Evolutionary conservation across 2,329 filamentous ascomycete genomes (phyloP), one percentile per base, ranked within the genome.

Genomic region (Lachnellula suecica): DNA sequence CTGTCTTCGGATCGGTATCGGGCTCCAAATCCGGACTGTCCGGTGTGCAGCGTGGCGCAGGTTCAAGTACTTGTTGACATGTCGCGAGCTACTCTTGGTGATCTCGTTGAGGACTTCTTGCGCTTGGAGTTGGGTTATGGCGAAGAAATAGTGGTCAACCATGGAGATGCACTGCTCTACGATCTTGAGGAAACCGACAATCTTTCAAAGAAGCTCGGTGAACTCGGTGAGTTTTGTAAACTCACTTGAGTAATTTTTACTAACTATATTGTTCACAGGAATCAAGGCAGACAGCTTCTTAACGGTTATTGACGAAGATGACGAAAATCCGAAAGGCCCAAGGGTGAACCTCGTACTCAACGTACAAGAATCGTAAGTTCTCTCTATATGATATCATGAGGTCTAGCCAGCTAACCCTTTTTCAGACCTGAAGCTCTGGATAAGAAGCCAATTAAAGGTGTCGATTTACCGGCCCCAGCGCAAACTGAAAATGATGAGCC

Each of bases 101-200:
- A 97, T 61, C 70, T 99, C 2, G 87, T 97, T 0, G 82, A 94
- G 45, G 81, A 82, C 41, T 79, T 96, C 38, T 73, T 97, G 42
- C 84, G 83, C 58, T 61, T 74, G 4, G 77, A 90, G 58, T 74
- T 97, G 2, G 86, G 86, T 3, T 97, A 94, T 65, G 83, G 85
- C 4, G 85, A 91, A 52, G 91, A 96, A 47, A 83, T 97, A 58
- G 87, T 86, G 3, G 74, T 97, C 52, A 88, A 81, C 65, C 91
- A 82, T 52, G 86, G 91, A 6, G 76, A 81, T 9, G 87, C 87
- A 46, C 77, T 92, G n/a, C 78, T 97, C 38, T 97, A 96, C 63
- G 94, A 97, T 63, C 82, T 86, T 0, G 94, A 97, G 51, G 83
- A 96, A 64, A 90, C 90, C 4, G 89, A 95, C 52, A 95, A 97